Evolutionary conservation across 371 early-diverging fungal genomes (phyloP), one percentile per base, ranked within the genome.

Genomic region (Apophysomyces ossiformis): DNA sequence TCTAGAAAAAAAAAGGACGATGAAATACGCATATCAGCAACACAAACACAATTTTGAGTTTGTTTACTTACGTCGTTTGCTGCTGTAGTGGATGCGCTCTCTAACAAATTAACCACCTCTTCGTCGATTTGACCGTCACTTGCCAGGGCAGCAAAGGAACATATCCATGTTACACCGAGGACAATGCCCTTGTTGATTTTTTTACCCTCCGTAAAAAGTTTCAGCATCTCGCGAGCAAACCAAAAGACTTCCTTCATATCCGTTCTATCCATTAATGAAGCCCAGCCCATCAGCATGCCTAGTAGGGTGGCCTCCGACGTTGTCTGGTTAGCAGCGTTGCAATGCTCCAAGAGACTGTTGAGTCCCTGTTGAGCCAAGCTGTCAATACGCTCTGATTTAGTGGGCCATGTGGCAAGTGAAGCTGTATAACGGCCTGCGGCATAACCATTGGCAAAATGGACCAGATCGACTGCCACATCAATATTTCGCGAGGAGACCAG

Each of bases 391-490:
- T 71, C 66, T 1, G 88, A 80, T 44, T 79, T 77, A 12, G 86
- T 84, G 0, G 88, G 83, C 61, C 81, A 82, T 5, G 73, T 71
- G 2, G 78, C 68, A 0, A 87, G 59, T 7, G 77, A 75, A 1
- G 79, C 68, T 3, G 81, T 63, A 13, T 79, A 68, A 61, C 79
- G 74, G 7, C 82, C 82, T 15, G 84, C 78, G 0, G 83, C 77
- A 75, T 83, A 86, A 1, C 88, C 88, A 13, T 75, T 71, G 7
- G 85, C 83, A 70, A 84, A 85, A 2, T 81, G 71, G 4, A 76
- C 68, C 1, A 78, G 64, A 54, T 80, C 77, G 5, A 79, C 69
- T 8, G 76, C 64, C 0, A 70, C 69, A 61, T 81, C 84, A 6
- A 77, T 70, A 13, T 62, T 65, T 32, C 74, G 68, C 32, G 46